phyloP scores from a whole-genome alignment of 1,284 basidiomycete species.

The Bondarzewia mesenterica region DNA sequence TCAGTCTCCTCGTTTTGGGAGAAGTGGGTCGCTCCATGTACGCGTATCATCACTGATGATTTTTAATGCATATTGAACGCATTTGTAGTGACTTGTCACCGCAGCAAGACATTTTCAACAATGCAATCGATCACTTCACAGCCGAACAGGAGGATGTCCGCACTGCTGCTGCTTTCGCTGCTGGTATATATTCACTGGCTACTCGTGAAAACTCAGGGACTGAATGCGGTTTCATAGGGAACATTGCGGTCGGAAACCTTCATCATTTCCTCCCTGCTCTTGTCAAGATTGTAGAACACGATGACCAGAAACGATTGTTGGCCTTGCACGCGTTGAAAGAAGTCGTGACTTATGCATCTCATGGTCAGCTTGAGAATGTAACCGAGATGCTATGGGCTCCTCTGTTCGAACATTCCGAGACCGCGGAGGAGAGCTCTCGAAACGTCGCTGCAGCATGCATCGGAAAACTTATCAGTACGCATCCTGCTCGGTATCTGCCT shows the following conservation, averaged over 20 bases:
- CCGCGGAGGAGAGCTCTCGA: slow-evolving; percentile 83
- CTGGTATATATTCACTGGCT: slow-evolving; percentile 42
- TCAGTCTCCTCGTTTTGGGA: slow-evolving; percentile 84
- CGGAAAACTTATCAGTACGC: slow-evolving; percentile 88
- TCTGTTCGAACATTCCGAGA: slow-evolving; percentile 79
- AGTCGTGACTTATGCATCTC: slow-evolving; percentile 86
- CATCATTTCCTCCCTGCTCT: slow-evolving; percentile 81
- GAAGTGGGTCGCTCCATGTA: slow-evolving; percentile 86
- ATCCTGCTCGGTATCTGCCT: slow-evolving; percentile 83
- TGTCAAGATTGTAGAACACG: slow-evolving; percentile 71
- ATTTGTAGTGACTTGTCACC: slow-evolving; percentile 68
- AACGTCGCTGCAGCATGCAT: slow-evolving; percentile 96
- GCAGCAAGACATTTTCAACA: slow-evolving; percentile 68
- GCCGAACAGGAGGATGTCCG: slow-evolving; percentile 78
- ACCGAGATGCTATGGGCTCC: slow-evolving; percentile 89
- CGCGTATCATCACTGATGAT: slow-evolving; percentile 18
- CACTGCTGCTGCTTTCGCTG: slow-evolving; percentile 86
- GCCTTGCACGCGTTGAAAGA: slow-evolving; percentile 93
- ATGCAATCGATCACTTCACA: slow-evolving; percentile 67
- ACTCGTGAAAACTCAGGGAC: neutral
- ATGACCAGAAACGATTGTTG: slow-evolving; percentile 74
- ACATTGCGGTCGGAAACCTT: slow-evolving; percentile 89
- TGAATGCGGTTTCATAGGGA: slow-evolving; percentile 42
- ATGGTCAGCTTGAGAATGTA: slow-evolving; percentile 74
- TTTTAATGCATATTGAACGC: neutral